Evolutionary conservation across 2,329 filamentous ascomycete species (phyloP).

Genomic region (Colletotrichum tropicale): DNA sequence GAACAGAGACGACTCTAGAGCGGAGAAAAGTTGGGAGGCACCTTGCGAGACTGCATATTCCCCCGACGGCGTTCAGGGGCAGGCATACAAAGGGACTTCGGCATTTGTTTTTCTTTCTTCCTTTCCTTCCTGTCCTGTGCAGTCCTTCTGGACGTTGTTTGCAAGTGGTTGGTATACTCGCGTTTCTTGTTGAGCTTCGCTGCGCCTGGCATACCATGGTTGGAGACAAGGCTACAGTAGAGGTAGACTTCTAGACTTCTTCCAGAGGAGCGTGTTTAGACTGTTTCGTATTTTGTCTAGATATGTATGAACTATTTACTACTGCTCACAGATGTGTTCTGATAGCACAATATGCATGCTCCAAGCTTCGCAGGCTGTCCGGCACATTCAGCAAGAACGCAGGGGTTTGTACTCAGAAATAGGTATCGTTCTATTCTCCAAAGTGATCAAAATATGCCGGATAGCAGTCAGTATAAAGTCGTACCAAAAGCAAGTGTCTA

Average conservation of each 20-base stretch:
- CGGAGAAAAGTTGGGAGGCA: neutral
- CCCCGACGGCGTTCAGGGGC: constrained; percentile 15
- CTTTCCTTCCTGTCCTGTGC: constrained; percentile 7
- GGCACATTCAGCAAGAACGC: neutral
- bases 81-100: constrained; percentile 11
- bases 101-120: constrained; percentile 10
- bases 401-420: neutral
- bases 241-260: neutral
- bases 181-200: neutral
- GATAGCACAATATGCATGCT: neutral
- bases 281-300: neutral
- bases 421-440: neutral
- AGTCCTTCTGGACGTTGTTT: neutral
- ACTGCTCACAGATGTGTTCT: neutral
- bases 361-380: neutral
- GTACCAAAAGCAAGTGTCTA: neutral
- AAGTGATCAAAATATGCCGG: neutral
- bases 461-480: neutral
- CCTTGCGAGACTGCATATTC: constrained; percentile 10
- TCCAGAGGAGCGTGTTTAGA: neutral
- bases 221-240: neutral
- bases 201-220: neutral
- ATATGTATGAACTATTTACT: neutral
- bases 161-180: neutral
- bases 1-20: neutral